Evolutionary conservation across 2,329 filamentous ascomycete species (phyloP).

Genomic region (Shiraia sp.): DNA sequence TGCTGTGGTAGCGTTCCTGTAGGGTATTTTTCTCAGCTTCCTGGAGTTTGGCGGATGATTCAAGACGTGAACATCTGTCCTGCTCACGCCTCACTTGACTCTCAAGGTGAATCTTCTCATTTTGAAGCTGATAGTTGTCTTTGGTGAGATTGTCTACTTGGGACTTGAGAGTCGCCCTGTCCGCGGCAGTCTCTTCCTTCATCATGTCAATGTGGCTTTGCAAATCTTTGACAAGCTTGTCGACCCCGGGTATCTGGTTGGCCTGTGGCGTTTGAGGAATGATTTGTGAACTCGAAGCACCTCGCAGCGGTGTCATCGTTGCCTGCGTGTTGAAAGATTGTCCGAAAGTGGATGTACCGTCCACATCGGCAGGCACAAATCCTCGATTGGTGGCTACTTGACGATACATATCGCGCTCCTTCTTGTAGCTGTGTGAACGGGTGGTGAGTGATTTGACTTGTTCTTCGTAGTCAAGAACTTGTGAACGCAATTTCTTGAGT

Average conservation of each 20-base stretch:
- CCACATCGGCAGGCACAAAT: slow-evolving; percentile 53
- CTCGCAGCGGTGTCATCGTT: slow-evolving; percentile 48
- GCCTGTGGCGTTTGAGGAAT: slow-evolving; percentile 54
- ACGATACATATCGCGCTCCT: slow-evolving; percentile 96
- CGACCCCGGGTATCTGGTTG: slow-evolving; percentile 69
- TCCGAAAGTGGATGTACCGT: slow-evolving; percentile 21
- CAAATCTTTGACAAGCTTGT: slow-evolving; percentile 80
- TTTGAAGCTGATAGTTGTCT: slow-evolving; percentile 81
- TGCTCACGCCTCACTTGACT: slow-evolving; percentile 81
- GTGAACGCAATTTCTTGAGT: slow-evolving; percentile 71
- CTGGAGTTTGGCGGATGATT: slow-evolving; percentile 81
- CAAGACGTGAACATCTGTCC: slow-evolving; percentile 86
- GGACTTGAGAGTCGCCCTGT: slow-evolving; percentile 79
- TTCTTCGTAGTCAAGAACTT: slow-evolving; percentile 78
- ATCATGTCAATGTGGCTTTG: slow-evolving; percentile 90
- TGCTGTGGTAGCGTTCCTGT: slow-evolving; percentile 75
- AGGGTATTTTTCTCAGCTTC: slow-evolving; percentile 85
- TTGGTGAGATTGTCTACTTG: slow-evolving; percentile 80
- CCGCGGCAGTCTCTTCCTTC: slow-evolving; percentile 79
- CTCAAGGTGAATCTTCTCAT: slow-evolving; percentile 76
- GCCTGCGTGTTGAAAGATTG: slow-evolving; percentile 22
- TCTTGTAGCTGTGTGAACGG: slow-evolving; percentile 89
- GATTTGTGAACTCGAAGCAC: slow-evolving; percentile 39
- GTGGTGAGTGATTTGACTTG: slow-evolving; percentile 81
- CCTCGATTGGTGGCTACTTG: slow-evolving; percentile 83